Conservation (phyloP, 352 stramenopile genomes). For the Pythium coloratum region DNA sequence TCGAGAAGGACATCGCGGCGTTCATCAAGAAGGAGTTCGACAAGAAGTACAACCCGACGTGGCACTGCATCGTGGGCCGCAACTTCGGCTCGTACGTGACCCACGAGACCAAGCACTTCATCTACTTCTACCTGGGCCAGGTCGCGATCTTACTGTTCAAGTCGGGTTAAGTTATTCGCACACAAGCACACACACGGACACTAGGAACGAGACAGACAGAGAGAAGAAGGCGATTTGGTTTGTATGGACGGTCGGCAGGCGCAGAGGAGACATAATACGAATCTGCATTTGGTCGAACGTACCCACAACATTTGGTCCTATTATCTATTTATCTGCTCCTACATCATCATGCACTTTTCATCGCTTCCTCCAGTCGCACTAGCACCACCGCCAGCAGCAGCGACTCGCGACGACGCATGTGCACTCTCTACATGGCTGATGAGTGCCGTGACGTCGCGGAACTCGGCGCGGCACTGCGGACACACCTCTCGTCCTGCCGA, state of each 20-base stretch:
- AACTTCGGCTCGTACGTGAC: slow-evolving; percentile 95
- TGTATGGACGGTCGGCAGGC: background rate
- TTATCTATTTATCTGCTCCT: slow-evolving; percentile 4
- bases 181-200: background rate
- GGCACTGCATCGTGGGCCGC: slow-evolving; percentile 94
- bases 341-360: slow-evolving; percentile 71
- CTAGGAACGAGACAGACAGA: background rate
- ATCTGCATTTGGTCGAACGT: background rate
- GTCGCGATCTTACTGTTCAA: slow-evolving; percentile 94
- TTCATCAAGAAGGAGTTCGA: slow-evolving; percentile 95
- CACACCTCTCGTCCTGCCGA: slow-evolving; percentile 48
- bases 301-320: background rate
- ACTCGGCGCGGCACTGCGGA: slow-evolving; percentile 64
- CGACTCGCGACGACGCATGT: slow-evolving; percentile 29
- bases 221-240: background rate
- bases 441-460: slow-evolving; percentile 49
- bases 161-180: slow-evolving; percentile 56
- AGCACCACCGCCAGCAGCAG: slow-evolving; percentile 4
- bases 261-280: slow-evolving; percentile 1
- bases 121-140: slow-evolving; percentile 96
- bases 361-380: slow-evolving; percentile 16
- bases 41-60: slow-evolving; percentile 92
- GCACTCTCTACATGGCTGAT: slow-evolving; percentile 65
- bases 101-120: slow-evolving; percentile 94
- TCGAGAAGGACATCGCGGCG: slow-evolving; percentile 96